Conservation (phyloP, 768 basidiomycete genomes). For the Mycena floridula region DNA sequence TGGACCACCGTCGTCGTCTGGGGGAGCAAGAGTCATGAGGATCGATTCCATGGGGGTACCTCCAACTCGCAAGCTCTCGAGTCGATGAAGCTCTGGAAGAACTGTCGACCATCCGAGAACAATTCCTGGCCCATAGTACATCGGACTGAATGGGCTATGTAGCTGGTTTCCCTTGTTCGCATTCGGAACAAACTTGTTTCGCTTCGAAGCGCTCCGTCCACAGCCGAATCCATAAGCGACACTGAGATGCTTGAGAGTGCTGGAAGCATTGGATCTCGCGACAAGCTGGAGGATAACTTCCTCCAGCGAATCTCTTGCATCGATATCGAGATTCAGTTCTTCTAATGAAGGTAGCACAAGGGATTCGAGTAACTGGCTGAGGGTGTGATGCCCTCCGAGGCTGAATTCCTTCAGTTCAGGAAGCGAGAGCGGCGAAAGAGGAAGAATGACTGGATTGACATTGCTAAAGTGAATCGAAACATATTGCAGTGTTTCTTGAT, state of each 20-base stretch:
- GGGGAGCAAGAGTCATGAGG: conserved; percentile 43
- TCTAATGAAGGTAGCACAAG: conserved; percentile 54
- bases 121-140: conserved; percentile 56
- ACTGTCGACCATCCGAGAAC: conserved; percentile 65
- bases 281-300: conserved; percentile 61
- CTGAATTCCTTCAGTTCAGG: conserved; percentile 47
- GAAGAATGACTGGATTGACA: conserved; percentile 57
- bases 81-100: conserved; percentile 48
- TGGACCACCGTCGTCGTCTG: not conserved
- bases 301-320: conserved; percentile 70
- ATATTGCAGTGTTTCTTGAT: conserved; percentile 44
- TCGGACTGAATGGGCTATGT: conserved; percentile 17
- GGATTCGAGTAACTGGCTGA: conserved; percentile 55
- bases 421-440: conserved; percentile 48
- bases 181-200: not conserved
- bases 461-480: conserved; percentile 59
- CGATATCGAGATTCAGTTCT: conserved; percentile 62
- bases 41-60: conserved; percentile 63
- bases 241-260: conserved; percentile 48
- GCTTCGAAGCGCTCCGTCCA: conserved; percentile 1
- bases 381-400: conserved; percentile 62
- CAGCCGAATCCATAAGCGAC: conserved; percentile 48
- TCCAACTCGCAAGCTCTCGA: conserved; percentile 58
- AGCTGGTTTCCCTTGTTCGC: not conserved
- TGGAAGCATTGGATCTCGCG: conserved; percentile 46